phyloP scores from a whole-genome alignment of 495 filamentous ascomycete species.

The Penicillium ucsense region DNA sequence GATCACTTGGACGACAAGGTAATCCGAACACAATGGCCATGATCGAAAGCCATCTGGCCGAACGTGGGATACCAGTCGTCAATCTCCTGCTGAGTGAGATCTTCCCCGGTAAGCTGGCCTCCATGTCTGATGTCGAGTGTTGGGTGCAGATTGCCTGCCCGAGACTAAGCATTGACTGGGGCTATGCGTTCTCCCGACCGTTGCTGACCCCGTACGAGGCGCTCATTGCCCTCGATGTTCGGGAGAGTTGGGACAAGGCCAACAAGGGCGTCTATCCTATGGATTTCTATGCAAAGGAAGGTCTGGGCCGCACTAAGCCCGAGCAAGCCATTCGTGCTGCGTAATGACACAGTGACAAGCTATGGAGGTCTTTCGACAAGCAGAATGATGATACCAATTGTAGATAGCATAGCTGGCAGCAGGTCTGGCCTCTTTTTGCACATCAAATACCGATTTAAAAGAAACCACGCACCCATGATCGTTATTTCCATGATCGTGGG shows the following conservation, averaged over 20 bases:
- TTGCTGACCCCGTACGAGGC: constrained; percentile 93
- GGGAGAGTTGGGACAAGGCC: constrained; percentile 61
- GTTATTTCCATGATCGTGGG: too few relatives aligned
- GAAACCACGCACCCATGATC: too few relatives aligned
- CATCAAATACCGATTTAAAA: too few relatives aligned
- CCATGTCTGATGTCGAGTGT: constrained; percentile 88
- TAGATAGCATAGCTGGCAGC: constrained; percentile 9
- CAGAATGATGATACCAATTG: constrained; percentile 10
- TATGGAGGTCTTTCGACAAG: neutral
- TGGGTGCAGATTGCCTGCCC: constrained; percentile 99
- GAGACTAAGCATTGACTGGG: constrained; percentile 93
- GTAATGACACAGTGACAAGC: constrained; percentile 2
- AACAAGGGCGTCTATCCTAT: constrained; percentile 81
- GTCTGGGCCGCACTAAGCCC: constrained; percentile 69
- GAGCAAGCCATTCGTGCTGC: constrained; percentile 20
- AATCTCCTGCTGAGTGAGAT: constrained; percentile 86
- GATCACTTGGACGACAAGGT: constrained; percentile 84
- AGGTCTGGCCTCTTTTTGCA: constrained; percentile 5
- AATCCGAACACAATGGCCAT: constrained; percentile 86
- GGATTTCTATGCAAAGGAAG: constrained; percentile 95
- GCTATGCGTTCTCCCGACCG: constrained; percentile 86
- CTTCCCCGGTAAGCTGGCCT: constrained; percentile 85
- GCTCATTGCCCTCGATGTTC: constrained; percentile 70
- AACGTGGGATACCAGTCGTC: constrained; percentile 63
- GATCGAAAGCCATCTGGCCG: constrained; percentile 65